Conservation (phyloP, 192 early-diverging fungal species). For the Coemansia sp. region DNA sequence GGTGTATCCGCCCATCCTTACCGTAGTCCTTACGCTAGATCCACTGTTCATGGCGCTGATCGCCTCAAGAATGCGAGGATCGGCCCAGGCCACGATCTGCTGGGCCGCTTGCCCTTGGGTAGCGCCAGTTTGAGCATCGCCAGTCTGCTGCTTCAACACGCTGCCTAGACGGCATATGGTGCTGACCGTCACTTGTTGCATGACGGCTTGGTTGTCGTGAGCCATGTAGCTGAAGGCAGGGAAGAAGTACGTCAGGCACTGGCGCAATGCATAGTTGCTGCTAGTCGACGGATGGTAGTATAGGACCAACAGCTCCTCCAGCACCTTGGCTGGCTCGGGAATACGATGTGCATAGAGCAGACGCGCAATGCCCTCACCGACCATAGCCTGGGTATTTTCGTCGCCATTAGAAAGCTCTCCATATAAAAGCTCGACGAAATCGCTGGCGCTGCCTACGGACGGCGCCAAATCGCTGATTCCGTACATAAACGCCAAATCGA, state of each 20-base stretch:
- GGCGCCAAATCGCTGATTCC: slow-evolving; percentile 47
- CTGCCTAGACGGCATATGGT: slow-evolving; percentile 34
- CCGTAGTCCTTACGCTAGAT: neutral
- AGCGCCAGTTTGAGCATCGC: slow-evolving; percentile 26
- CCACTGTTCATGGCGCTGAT: slow-evolving; percentile 28
- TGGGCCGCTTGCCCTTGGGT: slow-evolving; percentile 63
- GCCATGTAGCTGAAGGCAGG: slow-evolving; percentile 81
- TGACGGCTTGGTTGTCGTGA: slow-evolving; percentile 64
- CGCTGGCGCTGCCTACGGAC: slow-evolving; percentile 41
- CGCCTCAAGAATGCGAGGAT: slow-evolving; percentile 66
- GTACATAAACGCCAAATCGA: slow-evolving; percentile 54
- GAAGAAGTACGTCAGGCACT: slow-evolving; percentile 90
- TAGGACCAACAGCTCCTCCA: slow-evolving; percentile 73
- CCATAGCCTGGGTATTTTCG: slow-evolving; percentile 64
- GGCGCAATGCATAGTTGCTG: slow-evolving; percentile 67
- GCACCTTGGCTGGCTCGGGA: slow-evolving; percentile 41
- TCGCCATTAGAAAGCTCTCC: slow-evolving; percentile 60
- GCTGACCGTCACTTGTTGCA: slow-evolving; percentile 60
- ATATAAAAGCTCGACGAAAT: slow-evolving; percentile 55
- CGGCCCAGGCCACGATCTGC: slow-evolving; percentile 76
- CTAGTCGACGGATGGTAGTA: slow-evolving; percentile 78
- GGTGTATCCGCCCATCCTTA: slow-evolving; percentile 37
- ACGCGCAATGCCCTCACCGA: slow-evolving; percentile 76
- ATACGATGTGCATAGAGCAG: slow-evolving; percentile 62
- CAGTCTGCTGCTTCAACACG: slow-evolving; percentile 37